These are phyloP conservation scores for Cyberlindnera mississippiensis DNA, from an alignment of 805 yeast genomes.

Conservation along the genomic window DNA sequence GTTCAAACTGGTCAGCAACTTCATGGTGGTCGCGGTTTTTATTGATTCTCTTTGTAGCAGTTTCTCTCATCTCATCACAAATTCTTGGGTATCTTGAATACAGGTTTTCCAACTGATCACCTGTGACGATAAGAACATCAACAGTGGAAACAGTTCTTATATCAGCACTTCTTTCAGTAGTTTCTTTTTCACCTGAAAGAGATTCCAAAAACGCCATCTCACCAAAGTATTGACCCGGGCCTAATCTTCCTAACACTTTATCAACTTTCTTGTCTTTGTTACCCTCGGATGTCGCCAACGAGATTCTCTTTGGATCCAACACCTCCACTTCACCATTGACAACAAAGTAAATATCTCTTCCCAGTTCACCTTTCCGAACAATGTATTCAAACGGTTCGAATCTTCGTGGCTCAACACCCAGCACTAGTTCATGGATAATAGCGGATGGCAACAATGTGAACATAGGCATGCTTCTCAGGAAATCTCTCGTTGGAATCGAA, in stretches of 20 bases:
- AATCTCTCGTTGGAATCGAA: conserved; percentile 53
- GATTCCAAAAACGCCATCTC: conserved; percentile 66
- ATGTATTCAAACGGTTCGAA: conserved; percentile 56
- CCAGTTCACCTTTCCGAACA: conserved; percentile 54
- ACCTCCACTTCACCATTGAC: conserved; percentile 72
- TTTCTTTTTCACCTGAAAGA: conserved; percentile 30
- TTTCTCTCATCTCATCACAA: conserved; percentile 52
- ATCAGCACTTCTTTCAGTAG: conserved; percentile 50
- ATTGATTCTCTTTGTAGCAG: conserved; percentile 50
- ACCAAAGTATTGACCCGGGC: conserved; percentile 67
- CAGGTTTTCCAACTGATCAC: conserved; percentile 49
- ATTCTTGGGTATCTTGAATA: conserved; percentile 57
- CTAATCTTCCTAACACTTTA: conserved; percentile 51
- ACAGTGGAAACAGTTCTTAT: conserved; percentile 58
- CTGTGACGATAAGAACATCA: conserved; percentile 57
- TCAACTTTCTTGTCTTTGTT: conserved; percentile 30
- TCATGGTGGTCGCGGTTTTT: conserved; percentile 25
- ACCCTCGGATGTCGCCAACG: conserved; percentile 21
- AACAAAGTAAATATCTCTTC: conserved; percentile 63
- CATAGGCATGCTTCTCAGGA: conserved; percentile 53
- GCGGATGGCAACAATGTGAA: conserved; percentile 54
- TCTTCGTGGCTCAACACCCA: conserved; percentile 54
- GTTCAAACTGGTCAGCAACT: background rate
- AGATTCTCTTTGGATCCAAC: conserved; percentile 35
- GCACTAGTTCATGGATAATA: conserved; percentile 59